Evolutionary conservation across 441 rosid species (phyloP).

Genomic region (Eugenia klotzschiana): DNA sequence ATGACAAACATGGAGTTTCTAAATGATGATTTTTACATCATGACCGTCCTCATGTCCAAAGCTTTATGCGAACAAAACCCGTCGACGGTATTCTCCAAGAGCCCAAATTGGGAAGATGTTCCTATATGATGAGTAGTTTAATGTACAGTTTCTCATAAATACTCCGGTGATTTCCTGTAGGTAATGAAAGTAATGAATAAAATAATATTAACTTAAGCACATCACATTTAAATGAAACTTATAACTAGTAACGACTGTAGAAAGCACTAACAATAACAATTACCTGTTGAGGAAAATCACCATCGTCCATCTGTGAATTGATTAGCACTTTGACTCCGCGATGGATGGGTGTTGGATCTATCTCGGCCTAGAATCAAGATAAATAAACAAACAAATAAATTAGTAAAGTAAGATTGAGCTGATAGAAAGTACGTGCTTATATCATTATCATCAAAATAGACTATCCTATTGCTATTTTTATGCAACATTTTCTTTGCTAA

Average conservation of each 20-base stretch:
- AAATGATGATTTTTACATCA: not conserved
- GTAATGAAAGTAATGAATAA: not conserved
- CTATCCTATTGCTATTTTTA: not conserved
- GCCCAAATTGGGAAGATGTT: slow-evolving; percentile 22
- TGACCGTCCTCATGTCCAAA: not conserved
- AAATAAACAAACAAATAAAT: not conserved
- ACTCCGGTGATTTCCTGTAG: slow-evolving; percentile 17
- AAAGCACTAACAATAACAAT: not conserved
- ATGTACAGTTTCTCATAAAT: slow-evolving; percentile 15
- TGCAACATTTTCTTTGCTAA: not conserved
- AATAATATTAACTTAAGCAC: not conserved
- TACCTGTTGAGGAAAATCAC: slow-evolving; percentile 39
- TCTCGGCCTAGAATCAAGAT: slow-evolving; percentile 2
- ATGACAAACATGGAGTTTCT: not conserved
- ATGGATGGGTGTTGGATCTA: slow-evolving; percentile 22
- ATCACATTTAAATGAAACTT: not conserved
- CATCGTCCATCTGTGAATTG: slow-evolving; percentile 31
- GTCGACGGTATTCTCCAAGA: slow-evolving; percentile 11
- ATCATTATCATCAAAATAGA: not conserved
- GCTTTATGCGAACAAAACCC: not conserved
- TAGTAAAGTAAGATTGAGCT: not conserved
- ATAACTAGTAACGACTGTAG: not conserved
- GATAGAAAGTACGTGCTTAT: not conserved
- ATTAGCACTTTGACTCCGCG: slow-evolving; percentile 18
- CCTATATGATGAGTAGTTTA: slow-evolving; percentile 17